Evolutionary conservation across 768 basidiomycete genomes (phyloP).

Genomic region (Naganishia vaughanmartiniae): DNA sequence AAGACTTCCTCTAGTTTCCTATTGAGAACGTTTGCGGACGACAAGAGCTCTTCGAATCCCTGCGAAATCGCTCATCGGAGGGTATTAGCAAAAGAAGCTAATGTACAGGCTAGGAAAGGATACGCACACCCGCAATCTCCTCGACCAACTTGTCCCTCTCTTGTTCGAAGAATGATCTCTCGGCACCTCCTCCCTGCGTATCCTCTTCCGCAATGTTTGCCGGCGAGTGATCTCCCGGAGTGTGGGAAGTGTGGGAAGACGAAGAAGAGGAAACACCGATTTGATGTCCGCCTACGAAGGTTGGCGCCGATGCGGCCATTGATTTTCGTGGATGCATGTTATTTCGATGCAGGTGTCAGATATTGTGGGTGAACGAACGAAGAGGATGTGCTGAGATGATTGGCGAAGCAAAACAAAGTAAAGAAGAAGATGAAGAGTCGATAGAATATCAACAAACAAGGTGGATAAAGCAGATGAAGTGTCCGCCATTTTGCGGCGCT

Average conservation of each 20-base stretch:
- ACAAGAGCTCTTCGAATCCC: constrained; percentile 86
- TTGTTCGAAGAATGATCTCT: constrained; percentile 41
- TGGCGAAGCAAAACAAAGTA: neutral
- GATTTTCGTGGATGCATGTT: constrained; percentile 31
- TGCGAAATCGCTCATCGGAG: constrained; percentile 41
- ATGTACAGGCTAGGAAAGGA: neutral
- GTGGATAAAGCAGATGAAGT: too few relatives aligned
- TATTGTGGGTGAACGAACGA: neutral
- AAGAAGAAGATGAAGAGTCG: too few relatives aligned
- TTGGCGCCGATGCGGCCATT: constrained; percentile 30
- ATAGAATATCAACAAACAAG: too few relatives aligned
- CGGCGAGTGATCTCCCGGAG: constrained; percentile 8
- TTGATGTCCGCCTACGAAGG: constrained; percentile 21
- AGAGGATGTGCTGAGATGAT: neutral
- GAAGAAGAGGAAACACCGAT: constrained; percentile 5
- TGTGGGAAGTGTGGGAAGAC: neutral
- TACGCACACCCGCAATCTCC: constrained; percentile 46
- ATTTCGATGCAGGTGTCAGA: neutral
- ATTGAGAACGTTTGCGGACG: constrained; percentile 78
- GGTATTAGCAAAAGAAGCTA: neutral
- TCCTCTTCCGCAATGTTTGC: constrained; percentile 1
- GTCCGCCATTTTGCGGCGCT: too few relatives aligned
- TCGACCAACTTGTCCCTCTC: constrained; percentile 46
- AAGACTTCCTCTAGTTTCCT: constrained; percentile 88
- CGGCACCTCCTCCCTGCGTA: constrained; percentile 5